Base-by-base conservation (phyloP, 345 rosid genomes). In the Garcia nutans region DNA sequence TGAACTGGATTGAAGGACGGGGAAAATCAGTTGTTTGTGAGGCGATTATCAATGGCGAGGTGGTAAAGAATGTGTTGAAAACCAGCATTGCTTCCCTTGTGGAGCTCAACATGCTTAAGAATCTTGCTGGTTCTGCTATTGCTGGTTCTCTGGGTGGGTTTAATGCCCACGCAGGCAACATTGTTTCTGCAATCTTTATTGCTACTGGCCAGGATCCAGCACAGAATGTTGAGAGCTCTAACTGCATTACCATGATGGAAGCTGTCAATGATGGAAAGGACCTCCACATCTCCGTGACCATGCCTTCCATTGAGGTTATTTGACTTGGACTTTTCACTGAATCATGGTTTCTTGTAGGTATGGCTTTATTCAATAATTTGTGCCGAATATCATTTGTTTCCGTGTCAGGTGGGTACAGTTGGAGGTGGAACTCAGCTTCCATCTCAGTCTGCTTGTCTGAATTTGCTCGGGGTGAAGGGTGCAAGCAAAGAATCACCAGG, bases 141-240 rank as follows among this genome's bases (percentile, higher is more conserved):
- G 97, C 97, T 19, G 97, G 97, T 8, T 78, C 96, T 66, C 90
- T 93, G 13, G 97, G 97, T 50, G 97, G 97, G 47, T 93, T 93
- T 69, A 93, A 93, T 78, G 97, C 97, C 41, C 97, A 93, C 58
- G 97, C 97, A 1, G 86, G 93, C 78, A 93, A 93, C 88, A 87
- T 93, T 2, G 97, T 93, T 50, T 89, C 96, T 64, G 97, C 97
- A 65, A 50, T 93, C 68, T 93, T 84, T 50, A 84, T 93, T 68
- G 97, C 97, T 19, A 93, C 97, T 0, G 97, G 96, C 26, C 97
- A 93, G 84, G 97, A 93, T 83, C 97, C 97, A 49, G 97, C 96
- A 15, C 97, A 93, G 80, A 93, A 93, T 64, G 82, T 91, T 0
- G 97, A 93, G 85, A 93, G 96, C 65, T 93, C 97, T 80, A 94